Evolutionary conservation across 371 early-diverging fungal species (phyloP).

Genomic region (Haplosporangium sp.): DNA sequence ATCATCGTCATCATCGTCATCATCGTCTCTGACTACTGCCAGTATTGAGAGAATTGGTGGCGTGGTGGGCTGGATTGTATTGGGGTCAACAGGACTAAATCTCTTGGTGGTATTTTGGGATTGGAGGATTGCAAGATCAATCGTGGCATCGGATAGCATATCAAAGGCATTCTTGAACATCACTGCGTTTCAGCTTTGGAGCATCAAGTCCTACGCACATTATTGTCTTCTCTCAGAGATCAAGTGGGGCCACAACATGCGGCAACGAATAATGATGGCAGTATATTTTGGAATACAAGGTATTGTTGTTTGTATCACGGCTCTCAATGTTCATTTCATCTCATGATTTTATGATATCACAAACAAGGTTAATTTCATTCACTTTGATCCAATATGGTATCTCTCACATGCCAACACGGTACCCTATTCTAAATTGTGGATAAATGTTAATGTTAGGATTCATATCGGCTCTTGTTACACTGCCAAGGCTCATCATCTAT

Average conservation of each 20-base stretch:
- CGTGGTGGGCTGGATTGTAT: conserved; percentile 29
- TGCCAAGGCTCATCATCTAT: conserved; percentile 37
- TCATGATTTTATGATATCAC: neutral
- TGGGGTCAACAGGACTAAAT: conserved; percentile 30
- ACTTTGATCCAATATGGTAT: neutral
- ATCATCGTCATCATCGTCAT: neutral
- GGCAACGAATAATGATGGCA: conserved; percentile 29
- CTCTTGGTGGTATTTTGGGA: conserved; percentile 34
- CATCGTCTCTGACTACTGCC: neutral
- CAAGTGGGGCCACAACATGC: conserved; percentile 29
- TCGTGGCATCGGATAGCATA: conserved; percentile 43
- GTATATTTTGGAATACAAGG: conserved; percentile 51
- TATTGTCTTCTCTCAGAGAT: conserved; percentile 39
- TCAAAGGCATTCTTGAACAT: conserved; percentile 27
- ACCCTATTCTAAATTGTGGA: neutral
- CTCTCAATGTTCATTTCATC: conserved; percentile 6
- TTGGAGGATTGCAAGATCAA: conserved; percentile 35
- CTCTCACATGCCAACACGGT: conserved; percentile 32
- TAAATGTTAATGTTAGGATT: conserved; percentile 27
- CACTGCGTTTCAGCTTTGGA: conserved; percentile 40
- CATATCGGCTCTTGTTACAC: conserved; percentile 14
- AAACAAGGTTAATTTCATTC: too few relatives aligned
- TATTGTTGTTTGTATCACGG: conserved; percentile 15
- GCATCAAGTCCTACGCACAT: conserved; percentile 40
- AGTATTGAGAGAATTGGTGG: conserved; percentile 3